Percentiles rank a stretch among this genome's conserved stretches.
phyloP scores from a whole-genome alignment of 2,329 filamentous ascomycete species.

The Fusarium gaditjirri region DNA sequence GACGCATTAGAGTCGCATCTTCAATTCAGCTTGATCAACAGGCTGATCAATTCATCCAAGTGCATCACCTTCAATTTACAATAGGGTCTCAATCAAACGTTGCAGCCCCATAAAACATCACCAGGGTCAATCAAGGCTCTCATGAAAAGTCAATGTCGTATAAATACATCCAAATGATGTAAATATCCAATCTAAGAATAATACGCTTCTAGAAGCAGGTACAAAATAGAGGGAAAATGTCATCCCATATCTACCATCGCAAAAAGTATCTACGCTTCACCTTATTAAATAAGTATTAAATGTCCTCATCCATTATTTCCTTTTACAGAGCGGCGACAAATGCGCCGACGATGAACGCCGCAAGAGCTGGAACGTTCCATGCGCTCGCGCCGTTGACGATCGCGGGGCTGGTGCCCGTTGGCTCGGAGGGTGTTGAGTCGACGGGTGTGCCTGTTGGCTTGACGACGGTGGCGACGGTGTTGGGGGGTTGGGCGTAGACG shows the following conservation, averaged over 20 bases:
- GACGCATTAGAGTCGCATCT: rapidly evolving
- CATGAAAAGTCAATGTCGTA: slow-evolving; percentile 14
- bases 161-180: background rate
- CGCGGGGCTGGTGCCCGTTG: slow-evolving; percentile 13
- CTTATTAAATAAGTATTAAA: slow-evolving; percentile 26
- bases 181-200: slow-evolving; percentile 4
- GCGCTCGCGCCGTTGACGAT: slow-evolving; percentile 20
- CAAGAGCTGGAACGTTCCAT: slow-evolving; percentile 24
- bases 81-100: background rate
- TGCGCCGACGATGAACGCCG: slow-evolving; percentile 19
- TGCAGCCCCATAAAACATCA: background rate
- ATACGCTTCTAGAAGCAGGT: background rate
- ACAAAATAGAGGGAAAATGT: slow-evolving; percentile 1
- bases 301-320: slow-evolving; percentile 1
- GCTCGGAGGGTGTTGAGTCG: slow-evolving; percentile 3
- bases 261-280: slow-evolving; percentile 5
- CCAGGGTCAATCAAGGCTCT: background rate
- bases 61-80: background rate
- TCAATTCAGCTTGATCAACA: background rate
- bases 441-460: slow-evolving; percentile 20
- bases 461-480: slow-evolving; percentile 27
- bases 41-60: background rate
- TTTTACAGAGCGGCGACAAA: slow-evolving; percentile 26
- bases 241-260: slow-evolving; percentile 23
- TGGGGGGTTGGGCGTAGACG: background rate